Evolutionary conservation across 495 filamentous ascomycete genomes (phyloP).

Genomic region (Pseudoneurospora amorphoporcata): DNA sequence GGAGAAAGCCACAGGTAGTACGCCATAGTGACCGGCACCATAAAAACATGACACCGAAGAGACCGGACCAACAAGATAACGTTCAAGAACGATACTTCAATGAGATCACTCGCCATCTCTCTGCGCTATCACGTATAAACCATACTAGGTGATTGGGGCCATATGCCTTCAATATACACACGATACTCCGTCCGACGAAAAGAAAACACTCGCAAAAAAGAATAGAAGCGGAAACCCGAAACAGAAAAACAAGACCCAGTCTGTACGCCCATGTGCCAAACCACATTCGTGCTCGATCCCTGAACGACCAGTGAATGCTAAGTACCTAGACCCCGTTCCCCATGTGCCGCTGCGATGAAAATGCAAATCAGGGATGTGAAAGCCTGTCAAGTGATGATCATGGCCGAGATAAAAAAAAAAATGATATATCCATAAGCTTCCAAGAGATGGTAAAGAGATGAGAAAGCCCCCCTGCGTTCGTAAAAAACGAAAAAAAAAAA

Average conservation of each 20-base stretch:
- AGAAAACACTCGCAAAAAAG: not conserved
- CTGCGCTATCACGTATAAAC: not conserved
- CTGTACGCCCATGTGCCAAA: not conserved
- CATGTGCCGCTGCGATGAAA: not conserved
- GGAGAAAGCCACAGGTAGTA: not conserved
- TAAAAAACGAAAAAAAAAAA: conserved; percentile 2
- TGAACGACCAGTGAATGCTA: conserved; percentile 14
- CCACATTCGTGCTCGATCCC: conserved; percentile 2
- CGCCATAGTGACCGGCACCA: not conserved
- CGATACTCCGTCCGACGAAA: not conserved
- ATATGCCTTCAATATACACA: not conserved
- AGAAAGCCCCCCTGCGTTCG: conserved; percentile 8
- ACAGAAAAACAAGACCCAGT: conserved; percentile 5
- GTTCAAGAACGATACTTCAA: not conserved
- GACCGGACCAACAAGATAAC: not conserved
- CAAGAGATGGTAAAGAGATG: conserved; percentile 17
- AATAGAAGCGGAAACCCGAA: not conserved
- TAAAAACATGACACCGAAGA: not conserved
- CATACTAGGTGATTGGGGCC: not conserved
- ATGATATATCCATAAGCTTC: not conserved
- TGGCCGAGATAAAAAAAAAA: not conserved
- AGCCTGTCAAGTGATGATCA: not conserved
- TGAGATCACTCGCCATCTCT: not conserved
- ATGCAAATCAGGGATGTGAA: conserved; percentile 1
- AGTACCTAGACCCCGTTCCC: not conserved